Evolutionary conservation across 2,329 filamentous ascomycete species (phyloP), one percentile per base, ranked within the genome.

Genomic region (Aspergillus quadrilineatus): DNA sequence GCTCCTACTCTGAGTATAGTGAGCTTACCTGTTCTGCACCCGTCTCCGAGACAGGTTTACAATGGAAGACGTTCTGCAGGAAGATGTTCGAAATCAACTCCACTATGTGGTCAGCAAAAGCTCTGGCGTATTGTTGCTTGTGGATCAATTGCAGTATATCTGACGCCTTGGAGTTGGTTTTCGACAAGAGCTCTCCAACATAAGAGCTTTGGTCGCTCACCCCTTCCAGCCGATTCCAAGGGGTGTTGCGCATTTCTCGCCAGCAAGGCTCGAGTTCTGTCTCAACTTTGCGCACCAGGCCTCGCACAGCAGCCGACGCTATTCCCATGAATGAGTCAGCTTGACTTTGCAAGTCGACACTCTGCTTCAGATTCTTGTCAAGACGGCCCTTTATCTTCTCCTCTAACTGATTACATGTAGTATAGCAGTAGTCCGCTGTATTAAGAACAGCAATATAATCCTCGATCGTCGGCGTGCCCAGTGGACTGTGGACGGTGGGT

Each of bases 401-500:
- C 71, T 97, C 93, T 0, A 99, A 81, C 69, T 97, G 93, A 47
- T 87, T 92, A 48, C 92, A 94, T 30, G 96, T 97, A 28, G 85
- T 86, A 69, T 97, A 93, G 84, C 94, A 99, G 73, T 97, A 99
- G 69, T 99, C 94, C 0, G 94, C 93, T 1, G 94, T 97, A 70
- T 99, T 99, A 47, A 99, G 80, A 1, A 97, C 92, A 3, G 96
- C 79, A 12, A 97, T 83, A 3, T 89, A 84, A 60, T 96, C 89
- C 66, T 96, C 87, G 2, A 94, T 61, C 6, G 73, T 72, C 1
- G 77, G 75, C n/a, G 72, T 64, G 50, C 71, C 75, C 0, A 83
- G 83, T 1, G 83, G 81, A 2, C 79, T 81, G 57, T 80, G 77
- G 60, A 82, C 66, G 68, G 81, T 73, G 63, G 81, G 63, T 72